Base-by-base conservation (phyloP, 768 basidiomycete species). In the Tricholoma sp. region DNA sequence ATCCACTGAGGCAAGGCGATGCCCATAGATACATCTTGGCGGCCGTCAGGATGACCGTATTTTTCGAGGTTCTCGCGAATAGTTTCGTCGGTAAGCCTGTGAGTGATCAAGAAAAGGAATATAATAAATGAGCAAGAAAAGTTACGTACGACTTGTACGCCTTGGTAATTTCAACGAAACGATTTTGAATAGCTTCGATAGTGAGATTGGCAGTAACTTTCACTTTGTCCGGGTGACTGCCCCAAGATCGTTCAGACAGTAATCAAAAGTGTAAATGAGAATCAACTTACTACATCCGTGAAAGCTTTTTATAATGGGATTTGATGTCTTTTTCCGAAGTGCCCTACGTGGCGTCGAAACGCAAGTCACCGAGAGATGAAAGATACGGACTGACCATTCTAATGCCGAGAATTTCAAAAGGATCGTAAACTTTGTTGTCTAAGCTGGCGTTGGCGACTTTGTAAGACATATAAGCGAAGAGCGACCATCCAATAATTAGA, bases 191-290 rank as follows among this genome's bases (percentile, higher is more conserved):
- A 5, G 84, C 81, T 67, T 98, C 96, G 37, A 87, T 77, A 0
- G 95, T 98, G 63, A 93, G 77, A 66, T 97, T 94, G 2, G 78
- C 82, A 0, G 85, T 80, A 9, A 89, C 82, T 66, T 84, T 88
- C 59, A 95, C 91, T 76, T 98, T 98, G 79, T 99, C 97, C 0
- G 97, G 97, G 69, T 98, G 97, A 71, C 95, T 98, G 52, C 7
- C 27, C 29, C 32, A 49, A 46, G 1, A 31, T 41, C 49, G 18
- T 37, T 46, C 21, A 29, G 51, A 43, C 19, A 39, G 21, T 27
- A 35, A 27, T 6, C 24, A 29, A 7, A 1, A 53, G 16, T 3
- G 54, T 3, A 21, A 3, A 16, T 52, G 2, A 39, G 31, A 45
- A 57, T 45, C 34, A 19, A 75, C 77, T 58, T 66, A 96, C 95